Base-by-base conservation (phyloP, 768 basidiomycete species). In the Glaciozyma martinii region DNA sequence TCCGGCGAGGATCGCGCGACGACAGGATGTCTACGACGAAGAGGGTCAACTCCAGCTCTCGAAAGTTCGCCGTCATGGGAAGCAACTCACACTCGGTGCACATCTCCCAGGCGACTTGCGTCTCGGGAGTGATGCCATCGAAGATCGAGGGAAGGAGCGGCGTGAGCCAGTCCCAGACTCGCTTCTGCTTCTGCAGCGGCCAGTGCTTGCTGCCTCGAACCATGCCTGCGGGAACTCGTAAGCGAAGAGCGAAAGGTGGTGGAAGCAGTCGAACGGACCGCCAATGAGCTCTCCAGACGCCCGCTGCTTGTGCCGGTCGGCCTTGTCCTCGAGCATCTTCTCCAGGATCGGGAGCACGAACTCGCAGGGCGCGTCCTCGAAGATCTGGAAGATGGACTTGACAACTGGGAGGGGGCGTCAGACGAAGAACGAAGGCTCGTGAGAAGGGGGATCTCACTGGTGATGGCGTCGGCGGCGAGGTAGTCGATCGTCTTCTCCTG, bases 211-310 rank as follows among this genome's bases (percentile, higher is more conserved):
- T 86, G 13, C 89, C 89, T 84, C 74, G 29, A 25, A 70, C 60
- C 62, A 76, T 59, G 49, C 71, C 76, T 56, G 46, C 32, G 30
- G 59, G 30, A 55, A 23, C 2, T 47, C 15, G 56, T 57, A 23
- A 57, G 25, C n/a, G 7, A n/a, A 5, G 32, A 27, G 40, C 15
- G 23, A 3, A 8, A 49, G 6, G 3, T 18, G 18, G 29, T n/a
- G 8, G 19, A 3, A n/a, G 58, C n/a, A 52, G 8, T 1, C 10
- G 16, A 3, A 56, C 65, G 27, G 19, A 62, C 67, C 66, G 3
- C 87, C 88, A 12, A 91, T 75, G 59, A 92, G 79, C 76, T 95
- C 91, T 7, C 89, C 89, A 13, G 88, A 85, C 4, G 88, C 90
- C 37, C 91, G 81, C 74, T 90, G 90, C 77, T 90, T 89, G 77